A percentile compares a stretch with the other conserved stretches of the same genome.
Evolutionary conservation across 495 filamentous ascomycete genomes (phyloP).

Genomic region (Pseudomonodictys pantanalensis): DNA sequence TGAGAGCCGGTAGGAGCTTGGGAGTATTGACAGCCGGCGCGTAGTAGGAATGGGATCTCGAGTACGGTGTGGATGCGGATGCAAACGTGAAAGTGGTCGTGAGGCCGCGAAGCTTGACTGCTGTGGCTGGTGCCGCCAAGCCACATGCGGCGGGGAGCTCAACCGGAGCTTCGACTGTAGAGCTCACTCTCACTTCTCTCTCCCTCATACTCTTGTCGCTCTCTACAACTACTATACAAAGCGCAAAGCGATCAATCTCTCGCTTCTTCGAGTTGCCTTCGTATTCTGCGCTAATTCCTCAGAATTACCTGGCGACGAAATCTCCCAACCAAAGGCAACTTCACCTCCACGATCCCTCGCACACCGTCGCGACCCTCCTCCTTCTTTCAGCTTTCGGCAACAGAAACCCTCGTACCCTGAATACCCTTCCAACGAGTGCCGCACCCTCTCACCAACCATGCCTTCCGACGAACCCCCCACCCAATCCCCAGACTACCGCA

Average conservation of each 20-base stretch:
- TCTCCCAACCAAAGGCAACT: too few relatives aligned
- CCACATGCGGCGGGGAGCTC: not conserved
- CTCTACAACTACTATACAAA: not conserved
- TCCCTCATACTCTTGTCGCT: too few relatives aligned
- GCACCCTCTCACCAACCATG: conserved; percentile 14
- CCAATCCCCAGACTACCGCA: conserved; percentile 39
- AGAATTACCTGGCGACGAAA: too few relatives aligned
- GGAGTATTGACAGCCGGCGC: not conserved
- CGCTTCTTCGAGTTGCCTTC: too few relatives aligned
- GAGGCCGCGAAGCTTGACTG: not conserved
- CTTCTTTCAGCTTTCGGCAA: too few relatives aligned
- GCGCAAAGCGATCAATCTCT: too few relatives aligned
- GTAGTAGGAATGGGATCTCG: not conserved
- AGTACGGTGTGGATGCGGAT: not conserved
- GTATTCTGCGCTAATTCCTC: too few relatives aligned
- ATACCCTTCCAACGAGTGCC: conserved; percentile 1
- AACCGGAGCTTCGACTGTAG: not conserved
- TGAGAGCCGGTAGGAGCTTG: not conserved
- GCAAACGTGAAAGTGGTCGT: not conserved
- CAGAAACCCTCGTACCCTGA: not conserved
- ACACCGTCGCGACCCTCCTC: too few relatives aligned
- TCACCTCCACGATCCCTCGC: too few relatives aligned
- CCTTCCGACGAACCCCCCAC: conserved; percentile 14
- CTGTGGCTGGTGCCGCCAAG: conserved; percentile 15
- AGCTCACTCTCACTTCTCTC: not conserved